These are phyloP conservation scores for Iris pallida DNA, from an alignment of 116 monocot genomes.

Conservation along the genomic window DNA sequence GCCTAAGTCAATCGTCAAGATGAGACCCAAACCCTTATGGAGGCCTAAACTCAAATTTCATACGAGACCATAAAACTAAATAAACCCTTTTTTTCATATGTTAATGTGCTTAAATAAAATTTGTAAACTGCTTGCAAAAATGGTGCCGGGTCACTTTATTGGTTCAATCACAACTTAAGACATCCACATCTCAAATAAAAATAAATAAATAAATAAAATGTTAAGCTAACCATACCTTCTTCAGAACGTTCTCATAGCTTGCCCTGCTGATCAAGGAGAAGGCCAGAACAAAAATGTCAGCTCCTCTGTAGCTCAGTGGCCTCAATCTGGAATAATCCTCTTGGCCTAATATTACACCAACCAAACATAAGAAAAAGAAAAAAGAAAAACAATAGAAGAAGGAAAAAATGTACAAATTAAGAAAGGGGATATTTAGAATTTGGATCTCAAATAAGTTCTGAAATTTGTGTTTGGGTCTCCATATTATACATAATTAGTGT, in stretches of 20 bases:
- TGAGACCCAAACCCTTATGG: too few relatives aligned
- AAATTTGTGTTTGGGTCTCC: too few relatives aligned
- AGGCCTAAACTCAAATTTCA: too few relatives aligned
- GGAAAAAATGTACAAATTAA: background rate
- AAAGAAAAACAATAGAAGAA: background rate
- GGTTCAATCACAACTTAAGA: too few relatives aligned
- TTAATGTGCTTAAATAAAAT: too few relatives aligned
- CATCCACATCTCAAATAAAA: background rate
- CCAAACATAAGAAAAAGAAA: background rate
- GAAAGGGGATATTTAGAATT: background rate
- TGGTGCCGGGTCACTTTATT: too few relatives aligned
- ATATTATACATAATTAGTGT: too few relatives aligned
- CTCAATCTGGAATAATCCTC: conserved; percentile 84
- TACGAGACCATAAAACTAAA: too few relatives aligned
- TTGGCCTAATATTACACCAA: conserved; percentile 36
- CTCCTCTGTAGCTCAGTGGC: conserved; percentile 82
- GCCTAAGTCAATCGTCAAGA: too few relatives aligned
- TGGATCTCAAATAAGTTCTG: too few relatives aligned
- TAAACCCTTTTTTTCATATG: too few relatives aligned
- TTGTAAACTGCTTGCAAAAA: too few relatives aligned
- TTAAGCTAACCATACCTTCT: conserved; percentile 46
- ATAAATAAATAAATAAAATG: background rate
- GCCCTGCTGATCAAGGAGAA: conserved; percentile 85
- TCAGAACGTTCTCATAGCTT: conserved; percentile 87
- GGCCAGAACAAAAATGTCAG: conserved; percentile 72